Percentiles rank a stretch among this genome's conserved stretches.
phyloP scores from a whole-genome alignment of 1,284 basidiomycete species.

The Sparassis latifolia region DNA sequence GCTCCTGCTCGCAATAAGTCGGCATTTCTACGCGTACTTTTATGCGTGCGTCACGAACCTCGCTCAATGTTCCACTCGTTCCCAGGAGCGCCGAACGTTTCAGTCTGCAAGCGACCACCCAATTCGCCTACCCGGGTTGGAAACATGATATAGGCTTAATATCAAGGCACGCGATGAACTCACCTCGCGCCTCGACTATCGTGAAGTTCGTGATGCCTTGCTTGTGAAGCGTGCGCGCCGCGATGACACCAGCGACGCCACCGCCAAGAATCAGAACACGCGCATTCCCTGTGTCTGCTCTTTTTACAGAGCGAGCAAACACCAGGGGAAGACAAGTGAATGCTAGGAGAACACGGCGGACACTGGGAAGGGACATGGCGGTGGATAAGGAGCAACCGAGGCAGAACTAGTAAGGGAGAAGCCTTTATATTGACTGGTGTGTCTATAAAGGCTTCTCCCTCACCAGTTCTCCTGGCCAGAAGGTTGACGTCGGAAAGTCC shows the following conservation, averaged over 20 bases:
- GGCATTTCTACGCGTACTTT: too few species aligned
- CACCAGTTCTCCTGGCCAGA: too few species aligned
- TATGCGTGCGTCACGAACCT: slow-evolving; percentile 16
- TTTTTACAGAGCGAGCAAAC: not conserved
- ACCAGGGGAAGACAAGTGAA: not conserved
- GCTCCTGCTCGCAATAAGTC: slow-evolving; percentile 18
- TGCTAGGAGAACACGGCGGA: too few species aligned
- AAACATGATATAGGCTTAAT: too few species aligned
- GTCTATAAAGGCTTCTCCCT: too few species aligned
- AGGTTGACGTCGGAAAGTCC: too few species aligned
- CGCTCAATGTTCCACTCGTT: slow-evolving; percentile 39
- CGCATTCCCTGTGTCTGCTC: not conserved
- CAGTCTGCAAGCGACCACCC: slow-evolving; percentile 50
- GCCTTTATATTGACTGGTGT: too few species aligned
- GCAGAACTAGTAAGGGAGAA: too few species aligned
- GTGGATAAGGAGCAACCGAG: too few species aligned
- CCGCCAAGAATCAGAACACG: slow-evolving; percentile 49
- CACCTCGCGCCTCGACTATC: slow-evolving; percentile 48
- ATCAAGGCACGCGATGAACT: not conserved
- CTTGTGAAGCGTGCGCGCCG: slow-evolving; percentile 51
- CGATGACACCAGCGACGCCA: slow-evolving; percentile 59
- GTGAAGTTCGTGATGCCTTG: slow-evolving; percentile 50
- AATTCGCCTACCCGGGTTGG: slow-evolving; percentile 29
- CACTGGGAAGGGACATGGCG: too few species aligned
- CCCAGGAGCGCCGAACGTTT: slow-evolving; percentile 32